phyloP scores from a whole-genome alignment of 2,329 filamentous ascomycete species.

The Pseudogymnoascus sp. region DNA sequence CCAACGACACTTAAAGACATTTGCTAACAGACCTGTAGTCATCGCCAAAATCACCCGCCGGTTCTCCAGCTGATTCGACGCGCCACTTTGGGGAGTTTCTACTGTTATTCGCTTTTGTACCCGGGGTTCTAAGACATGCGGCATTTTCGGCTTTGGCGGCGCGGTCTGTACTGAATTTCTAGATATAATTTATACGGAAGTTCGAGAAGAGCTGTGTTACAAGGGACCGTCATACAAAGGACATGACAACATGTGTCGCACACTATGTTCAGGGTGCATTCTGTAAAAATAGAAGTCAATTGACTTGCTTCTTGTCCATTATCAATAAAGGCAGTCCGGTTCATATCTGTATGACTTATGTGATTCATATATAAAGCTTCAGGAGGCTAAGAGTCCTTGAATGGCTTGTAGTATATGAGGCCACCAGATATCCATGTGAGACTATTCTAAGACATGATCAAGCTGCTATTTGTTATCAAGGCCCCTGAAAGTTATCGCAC shows the following conservation, averaged over 20 bases:
- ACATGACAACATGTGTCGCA: not conserved
- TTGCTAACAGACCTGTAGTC: slow-evolving; percentile 44
- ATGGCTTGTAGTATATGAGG: not conserved
- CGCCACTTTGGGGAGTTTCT: not conserved
- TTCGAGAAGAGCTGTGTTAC: slow-evolving; percentile 1
- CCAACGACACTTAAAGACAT: not conserved
- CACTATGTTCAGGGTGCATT: not conserved
- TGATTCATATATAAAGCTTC: not conserved
- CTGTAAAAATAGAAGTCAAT: slow-evolving; percentile 8
- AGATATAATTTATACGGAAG: slow-evolving; percentile 8
- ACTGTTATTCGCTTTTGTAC: slow-evolving; percentile 6
- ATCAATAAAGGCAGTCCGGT: not conserved
- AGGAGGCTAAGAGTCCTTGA: not conserved
- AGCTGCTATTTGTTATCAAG: not conserved
- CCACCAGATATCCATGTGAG: not conserved
- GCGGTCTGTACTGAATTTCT: slow-evolving; percentile 4
- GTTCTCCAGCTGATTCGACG: slow-evolving; percentile 47
- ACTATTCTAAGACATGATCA: not conserved
- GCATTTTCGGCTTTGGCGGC: slow-evolving; percentile 6
- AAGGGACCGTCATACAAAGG: not conserved
- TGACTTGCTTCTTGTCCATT: not conserved
- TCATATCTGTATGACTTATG: not conserved
- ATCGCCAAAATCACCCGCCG: slow-evolving; percentile 91
- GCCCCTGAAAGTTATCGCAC: not conserved
- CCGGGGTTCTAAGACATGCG: slow-evolving; percentile 5